phyloP scores from a whole-genome alignment of 2,329 filamentous ascomycete species.

The Fusarium scirpi region DNA sequence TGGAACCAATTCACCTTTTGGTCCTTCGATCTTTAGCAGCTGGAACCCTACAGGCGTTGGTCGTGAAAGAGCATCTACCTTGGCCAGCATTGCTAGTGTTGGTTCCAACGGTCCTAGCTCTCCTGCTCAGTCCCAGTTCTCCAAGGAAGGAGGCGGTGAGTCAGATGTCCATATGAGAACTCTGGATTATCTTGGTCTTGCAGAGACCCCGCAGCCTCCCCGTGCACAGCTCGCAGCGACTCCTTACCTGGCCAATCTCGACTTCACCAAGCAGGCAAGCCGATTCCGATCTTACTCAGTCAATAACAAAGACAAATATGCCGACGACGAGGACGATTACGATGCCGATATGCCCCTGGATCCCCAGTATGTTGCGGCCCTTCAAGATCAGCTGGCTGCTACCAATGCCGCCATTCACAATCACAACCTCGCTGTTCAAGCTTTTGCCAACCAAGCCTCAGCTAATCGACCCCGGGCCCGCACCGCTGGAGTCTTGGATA shows the following conservation, averaged over 20 bases:
- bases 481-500: constrained; percentile 91
- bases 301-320: constrained; percentile 98
- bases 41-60: constrained; percentile 77
- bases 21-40: constrained; percentile 88
- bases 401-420: constrained; percentile 82
- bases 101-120: constrained; percentile 91
- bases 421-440: constrained; percentile 93
- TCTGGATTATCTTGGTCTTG: constrained; percentile 93
- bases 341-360: constrained; percentile 66
- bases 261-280: constrained; percentile 81
- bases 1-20: constrained; percentile 76
- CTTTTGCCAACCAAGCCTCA: constrained; percentile 86
- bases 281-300: constrained; percentile 98
- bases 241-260: constrained; percentile 80
- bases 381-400: constrained; percentile 72
- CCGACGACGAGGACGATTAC: constrained; percentile 86
- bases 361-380: constrained; percentile 68
- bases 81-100: constrained; percentile 85
- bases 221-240: constrained; percentile 79
- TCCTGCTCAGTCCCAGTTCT: constrained; percentile 87
- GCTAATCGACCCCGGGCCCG: constrained; percentile 86
- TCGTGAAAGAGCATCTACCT: constrained; percentile 85
- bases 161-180: constrained; percentile 90
- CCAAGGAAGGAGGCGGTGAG: constrained; percentile 84
- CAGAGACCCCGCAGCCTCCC: constrained; percentile 88